Evolutionary conservation across 768 basidiomycete species (phyloP), one percentile per base, ranked within the genome.

Genomic region (Trametes cingulata): DNA sequence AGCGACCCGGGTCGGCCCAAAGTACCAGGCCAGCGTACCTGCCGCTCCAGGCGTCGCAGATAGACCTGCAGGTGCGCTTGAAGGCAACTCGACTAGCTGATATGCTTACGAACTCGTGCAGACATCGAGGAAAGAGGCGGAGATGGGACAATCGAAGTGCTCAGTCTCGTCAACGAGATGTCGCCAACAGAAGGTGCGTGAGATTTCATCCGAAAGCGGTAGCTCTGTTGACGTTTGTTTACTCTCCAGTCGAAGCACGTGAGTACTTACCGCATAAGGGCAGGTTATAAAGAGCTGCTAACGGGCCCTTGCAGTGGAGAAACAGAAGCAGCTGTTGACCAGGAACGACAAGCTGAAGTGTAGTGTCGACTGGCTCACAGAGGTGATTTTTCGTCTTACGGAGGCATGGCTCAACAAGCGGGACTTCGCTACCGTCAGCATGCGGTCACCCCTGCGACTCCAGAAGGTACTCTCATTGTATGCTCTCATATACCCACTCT

Each of bases 1-100:
- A 14, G 89, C 92, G 7, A 95, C 92, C 22, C 87, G 95, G n/a
- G 82, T 93, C 37, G 94, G 95, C 15, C 82, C 86, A 40, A 94
- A 91, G 70, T 98, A 84, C 69, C 95, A 98, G 73, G 90, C 81
- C 43, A 78, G 68, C 62, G 85, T 85, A 15, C 84, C 80, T 47
- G 68, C 61, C 24, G 60, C 65, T 2, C 68, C 69, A 69, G 72
- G 73, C 49, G 40, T 61, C 48, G 71, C 75, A 49, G 73, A 71
- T 37, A 68, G 72, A 51, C 66, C 67, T 14, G 60, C 62, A 62
- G 71, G 71, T 72, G 24, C 8, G 67, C 48, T 1, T 20, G 24
- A 19, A 9, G 9, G 7, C 39, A 19, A 19, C 8, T 27, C 29
- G 33, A 4, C 4, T 8, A 35, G 42, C n/a, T 24, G 14, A 3